phyloP scores from a whole-genome alignment of 2,329 filamentous ascomycete genomes.

The Westerdykella aurantiaca region DNA sequence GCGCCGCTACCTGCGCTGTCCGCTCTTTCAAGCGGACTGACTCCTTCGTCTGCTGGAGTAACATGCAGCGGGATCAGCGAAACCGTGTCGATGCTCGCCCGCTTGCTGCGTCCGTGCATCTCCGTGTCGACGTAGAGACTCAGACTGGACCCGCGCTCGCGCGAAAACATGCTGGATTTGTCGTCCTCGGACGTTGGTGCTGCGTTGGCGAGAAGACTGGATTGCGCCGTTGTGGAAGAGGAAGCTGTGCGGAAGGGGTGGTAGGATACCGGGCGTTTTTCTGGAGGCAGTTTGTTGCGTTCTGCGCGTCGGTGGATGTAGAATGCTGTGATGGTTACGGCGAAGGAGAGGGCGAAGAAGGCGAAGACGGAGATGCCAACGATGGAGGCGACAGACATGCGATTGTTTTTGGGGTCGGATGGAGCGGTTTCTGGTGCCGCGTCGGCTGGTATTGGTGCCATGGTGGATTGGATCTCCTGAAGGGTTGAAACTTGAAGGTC shows the following conservation, averaged over 20 bases:
- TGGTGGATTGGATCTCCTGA: conserved; percentile 2
- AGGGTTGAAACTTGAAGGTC: no score
- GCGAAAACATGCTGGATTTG: conserved; percentile 31
- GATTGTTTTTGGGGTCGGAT: conserved; percentile 5
- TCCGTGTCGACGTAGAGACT: conserved; percentile 26
- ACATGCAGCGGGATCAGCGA: conserved; percentile 25
- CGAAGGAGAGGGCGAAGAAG: conserved; percentile 18
- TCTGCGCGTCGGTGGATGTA: conserved; percentile 17
- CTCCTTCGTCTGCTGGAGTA: conserved; percentile 16
- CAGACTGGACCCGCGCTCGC: conserved; percentile 23
- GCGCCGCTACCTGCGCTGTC: conserved; percentile 15
- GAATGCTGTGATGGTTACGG: conserved; percentile 16
- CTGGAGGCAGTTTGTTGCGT: conserved; percentile 20
- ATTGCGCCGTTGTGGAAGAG: conserved; percentile 12
- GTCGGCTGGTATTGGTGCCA: conserved; percentile 24
- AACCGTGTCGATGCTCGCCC: conserved; percentile 19
- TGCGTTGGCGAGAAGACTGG: conserved; percentile 20
- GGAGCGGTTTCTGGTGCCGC: conserved; percentile 6
- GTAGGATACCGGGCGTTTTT: conserved; percentile 12
- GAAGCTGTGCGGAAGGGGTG: conserved; percentile 13
- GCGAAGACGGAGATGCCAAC: conserved; percentile 21
- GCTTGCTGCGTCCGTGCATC: conserved; percentile 4
- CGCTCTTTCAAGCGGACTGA: conserved; percentile 8
- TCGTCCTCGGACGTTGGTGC: conserved; percentile 17
- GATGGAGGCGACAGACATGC: conserved; percentile 24